Base-by-base conservation (phyloP, 1,284 basidiomycete genomes). In the Pascua guehoae region DNA sequence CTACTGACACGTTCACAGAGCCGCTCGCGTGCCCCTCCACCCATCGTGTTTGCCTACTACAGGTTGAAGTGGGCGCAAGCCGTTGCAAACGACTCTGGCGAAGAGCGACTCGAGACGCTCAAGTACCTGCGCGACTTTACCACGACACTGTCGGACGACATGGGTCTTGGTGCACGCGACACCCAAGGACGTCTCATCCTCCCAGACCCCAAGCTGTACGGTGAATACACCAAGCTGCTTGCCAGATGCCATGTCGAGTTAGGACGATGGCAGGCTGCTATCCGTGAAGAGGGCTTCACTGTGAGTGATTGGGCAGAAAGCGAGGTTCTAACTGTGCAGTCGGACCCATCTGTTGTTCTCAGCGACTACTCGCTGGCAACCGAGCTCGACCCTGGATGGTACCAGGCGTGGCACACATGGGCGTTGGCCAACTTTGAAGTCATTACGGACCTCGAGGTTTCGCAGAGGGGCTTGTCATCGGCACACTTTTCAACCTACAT, bases 331-430 rank as follows among this genome's bases (percentile, higher is more conserved):
- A 46, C 39, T 3, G 5, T 14, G 5, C 24, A 32, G 12, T 18
- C 86, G 58, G 87, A 90, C 60, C 85, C 89, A 37, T 84, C 86
- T 45, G 87, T 88, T 44, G 91, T 96, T 56, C 78, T 97, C 11
- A 83, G 87, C 62, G 88, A 91, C 36, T 98, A 96, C 77, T 82
- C 85, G 53, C 81, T 88, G 41, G 91, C 96, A 0, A 98, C 95
- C 2, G 88, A 91, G 71, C 91, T 92, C 62, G 96, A 98, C 74
- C 85, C 88, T 8, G 83, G 83, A 43, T 98, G 95, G 95, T 98
- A 98, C 79, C 97, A 98, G 77, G 96, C 95, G 15, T 98, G 95
- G 95, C 95, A 98, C 74, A 94, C 92, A 0, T 98, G 94, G 93
- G 95, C 96, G 8, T 79, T 98, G 57, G 89, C 93, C 12, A 98